Conservation (phyloP, 73 alveolate genomes). For the Diophrys sp. region DNA sequence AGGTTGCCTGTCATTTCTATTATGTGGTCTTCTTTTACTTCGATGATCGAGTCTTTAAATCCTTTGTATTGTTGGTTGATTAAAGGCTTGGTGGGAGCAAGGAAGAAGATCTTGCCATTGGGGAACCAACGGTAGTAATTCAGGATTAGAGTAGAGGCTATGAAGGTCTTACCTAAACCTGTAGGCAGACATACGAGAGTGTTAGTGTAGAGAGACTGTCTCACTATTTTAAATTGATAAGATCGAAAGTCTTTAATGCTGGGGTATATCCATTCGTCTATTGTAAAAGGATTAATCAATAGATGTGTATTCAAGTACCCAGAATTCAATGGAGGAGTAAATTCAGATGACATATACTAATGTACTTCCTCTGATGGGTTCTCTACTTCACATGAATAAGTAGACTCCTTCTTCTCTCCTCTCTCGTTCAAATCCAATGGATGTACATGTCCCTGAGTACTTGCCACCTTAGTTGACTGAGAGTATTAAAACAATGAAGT, state of each 20-base stretch:
- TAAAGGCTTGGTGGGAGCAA: slow-evolving; percentile 84
- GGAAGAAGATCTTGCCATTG: slow-evolving; percentile 74
- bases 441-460: too few relatives aligned
- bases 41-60: slow-evolving; percentile 32
- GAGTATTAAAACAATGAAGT: too few relatives aligned
- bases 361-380: too few relatives aligned
- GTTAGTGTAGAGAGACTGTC: slow-evolving; percentile 57
- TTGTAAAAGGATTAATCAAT: neutral
- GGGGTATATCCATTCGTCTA: slow-evolving; percentile 53
- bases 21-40: slow-evolving; percentile 39
- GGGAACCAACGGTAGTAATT: slow-evolving; percentile 74
- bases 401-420: too few relatives aligned
- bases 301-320: neutral
- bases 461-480: too few relatives aligned
- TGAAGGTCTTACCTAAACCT: slow-evolving; percentile 80
- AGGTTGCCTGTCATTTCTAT: slow-evolving; percentile 61
- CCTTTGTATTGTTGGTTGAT: slow-evolving; percentile 60
- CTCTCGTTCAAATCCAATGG: too few relatives aligned
- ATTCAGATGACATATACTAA: neutral
- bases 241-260: slow-evolving; percentile 51
- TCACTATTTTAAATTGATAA: slow-evolving; percentile 65
- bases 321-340: neutral
- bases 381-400: too few relatives aligned
- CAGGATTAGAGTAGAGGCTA: slow-evolving; percentile 68
- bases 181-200: slow-evolving; percentile 87